phyloP scores from a whole-genome alignment of 768 basidiomycete genomes.

The Podaxis sp. region DNA sequence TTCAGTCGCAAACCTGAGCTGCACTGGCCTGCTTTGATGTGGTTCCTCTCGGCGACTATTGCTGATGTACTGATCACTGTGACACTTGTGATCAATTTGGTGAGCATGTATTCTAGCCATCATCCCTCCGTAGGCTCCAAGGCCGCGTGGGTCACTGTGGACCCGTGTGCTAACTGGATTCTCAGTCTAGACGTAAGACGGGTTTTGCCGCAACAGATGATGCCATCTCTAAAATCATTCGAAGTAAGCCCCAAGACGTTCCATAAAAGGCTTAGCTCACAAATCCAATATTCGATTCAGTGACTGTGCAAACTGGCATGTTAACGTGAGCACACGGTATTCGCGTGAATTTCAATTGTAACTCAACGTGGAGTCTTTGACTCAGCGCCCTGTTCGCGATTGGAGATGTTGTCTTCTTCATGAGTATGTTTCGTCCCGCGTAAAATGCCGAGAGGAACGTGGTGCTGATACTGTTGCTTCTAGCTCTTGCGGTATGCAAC shows the following conservation, averaged over 20 bases:
- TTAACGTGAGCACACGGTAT: conserved; percentile 24
- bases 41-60: conserved; percentile 38
- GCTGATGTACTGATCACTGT: conserved; percentile 38
- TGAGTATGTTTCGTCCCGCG: conserved; percentile 27
- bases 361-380: background rate
- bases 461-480: background rate
- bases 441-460: background rate
- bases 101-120: conserved; percentile 14
- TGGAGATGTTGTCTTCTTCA: conserved; percentile 40
- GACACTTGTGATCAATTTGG: conserved; percentile 33
- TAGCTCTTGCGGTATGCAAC: conserved; percentile 31
- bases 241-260: conserved; percentile 18
- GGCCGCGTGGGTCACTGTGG: background rate
- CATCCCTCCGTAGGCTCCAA: background rate
- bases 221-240: conserved; percentile 32
- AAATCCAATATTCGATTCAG: conserved; percentile 14
- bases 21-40: conserved; percentile 38
- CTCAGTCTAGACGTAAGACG: conserved; percentile 32
- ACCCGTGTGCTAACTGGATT: background rate
- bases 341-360: background rate
- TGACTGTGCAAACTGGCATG: conserved; percentile 42
- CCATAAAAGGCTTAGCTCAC: conserved; percentile 2
- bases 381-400: conserved; percentile 34
- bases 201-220: conserved; percentile 39
- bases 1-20: conserved; percentile 39